Conservation (phyloP, 2,329 filamentous ascomycete species). For the Leptographium procerum region DNA sequence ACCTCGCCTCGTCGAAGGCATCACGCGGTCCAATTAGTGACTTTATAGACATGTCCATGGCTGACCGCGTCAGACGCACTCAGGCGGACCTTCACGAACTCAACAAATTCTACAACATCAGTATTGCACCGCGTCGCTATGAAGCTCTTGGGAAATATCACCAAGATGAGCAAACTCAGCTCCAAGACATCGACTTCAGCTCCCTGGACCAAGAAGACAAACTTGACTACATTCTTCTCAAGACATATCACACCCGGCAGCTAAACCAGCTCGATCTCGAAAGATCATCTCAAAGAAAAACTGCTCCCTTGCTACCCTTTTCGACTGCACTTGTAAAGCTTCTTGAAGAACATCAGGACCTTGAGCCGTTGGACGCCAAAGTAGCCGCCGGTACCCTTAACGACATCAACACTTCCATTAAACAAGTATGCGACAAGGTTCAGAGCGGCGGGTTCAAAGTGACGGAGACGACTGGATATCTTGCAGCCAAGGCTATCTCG, state of each 20-base stretch:
- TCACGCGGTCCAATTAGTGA: not conserved
- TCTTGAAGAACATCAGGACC: slow-evolving; percentile 35
- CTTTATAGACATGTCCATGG: not conserved
- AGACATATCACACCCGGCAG: slow-evolving; percentile 30
- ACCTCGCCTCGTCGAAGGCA: not conserved
- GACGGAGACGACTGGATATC: slow-evolving; percentile 31
- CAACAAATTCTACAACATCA: not conserved
- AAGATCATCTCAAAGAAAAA: slow-evolving; percentile 22
- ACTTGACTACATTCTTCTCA: slow-evolving; percentile 38
- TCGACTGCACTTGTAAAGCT: slow-evolving; percentile 27
- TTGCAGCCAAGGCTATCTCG: slow-evolving; percentile 30
- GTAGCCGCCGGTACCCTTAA: slow-evolving; percentile 21
- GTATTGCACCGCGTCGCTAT: not conserved
- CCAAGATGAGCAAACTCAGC: not conserved
- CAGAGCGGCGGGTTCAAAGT: slow-evolving; percentile 22
- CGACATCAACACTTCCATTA: not conserved
- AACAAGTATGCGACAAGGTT: slow-evolving; percentile 4
- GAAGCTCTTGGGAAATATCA: not conserved
- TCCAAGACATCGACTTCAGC: not conserved
- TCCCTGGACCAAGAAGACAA: slow-evolving; percentile 29
- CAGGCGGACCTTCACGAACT: not conserved
- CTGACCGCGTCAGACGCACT: not conserved
- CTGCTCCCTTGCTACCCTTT: slow-evolving; percentile 32
- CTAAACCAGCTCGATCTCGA: slow-evolving; percentile 28
- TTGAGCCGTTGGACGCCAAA: slow-evolving; percentile 27